phyloP scores from a whole-genome alignment of 2,329 filamentous ascomycete genomes.

The Cercospora sp. region DNA sequence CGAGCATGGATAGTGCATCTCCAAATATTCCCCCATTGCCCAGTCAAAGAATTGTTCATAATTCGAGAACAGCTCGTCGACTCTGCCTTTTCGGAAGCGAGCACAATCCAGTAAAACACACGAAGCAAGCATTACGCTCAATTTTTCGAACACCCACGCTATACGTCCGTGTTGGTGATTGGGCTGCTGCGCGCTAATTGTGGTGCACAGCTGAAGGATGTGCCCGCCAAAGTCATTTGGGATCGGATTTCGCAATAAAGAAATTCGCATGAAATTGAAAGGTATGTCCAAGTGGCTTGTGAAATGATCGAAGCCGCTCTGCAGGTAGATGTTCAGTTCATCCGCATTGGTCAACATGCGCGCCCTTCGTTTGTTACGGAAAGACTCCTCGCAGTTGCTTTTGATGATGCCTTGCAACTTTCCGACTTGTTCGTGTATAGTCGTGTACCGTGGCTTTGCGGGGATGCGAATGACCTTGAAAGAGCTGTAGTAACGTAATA shows the following conservation, averaged over 20 bases:
- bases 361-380: constrained; percentile 45
- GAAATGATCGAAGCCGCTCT: constrained; percentile 55
- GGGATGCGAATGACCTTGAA: constrained; percentile 52
- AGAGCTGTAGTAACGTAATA: constrained; percentile 54
- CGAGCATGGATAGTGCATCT: constrained; percentile 51
- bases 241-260: constrained; percentile 48
- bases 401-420: constrained; percentile 50
- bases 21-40: constrained; percentile 48
- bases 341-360: constrained; percentile 52
- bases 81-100: constrained; percentile 41
- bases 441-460: constrained; percentile 45
- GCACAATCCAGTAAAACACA: constrained; percentile 53
- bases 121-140: constrained; percentile 53
- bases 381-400: constrained; percentile 44
- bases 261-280: constrained; percentile 54
- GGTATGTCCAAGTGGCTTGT: constrained; percentile 46
- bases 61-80: constrained; percentile 42
- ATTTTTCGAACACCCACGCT: constrained; percentile 45
- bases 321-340: constrained; percentile 50
- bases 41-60: constrained; percentile 48
- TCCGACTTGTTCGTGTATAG: constrained; percentile 53
- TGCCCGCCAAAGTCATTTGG: constrained; percentile 52
- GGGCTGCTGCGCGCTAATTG: constrained; percentile 40
- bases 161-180: constrained; percentile 35
- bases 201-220: constrained; percentile 51